Conservation (phyloP, 1,284 basidiomycete species). For the Inonotus hispidus region DNA sequence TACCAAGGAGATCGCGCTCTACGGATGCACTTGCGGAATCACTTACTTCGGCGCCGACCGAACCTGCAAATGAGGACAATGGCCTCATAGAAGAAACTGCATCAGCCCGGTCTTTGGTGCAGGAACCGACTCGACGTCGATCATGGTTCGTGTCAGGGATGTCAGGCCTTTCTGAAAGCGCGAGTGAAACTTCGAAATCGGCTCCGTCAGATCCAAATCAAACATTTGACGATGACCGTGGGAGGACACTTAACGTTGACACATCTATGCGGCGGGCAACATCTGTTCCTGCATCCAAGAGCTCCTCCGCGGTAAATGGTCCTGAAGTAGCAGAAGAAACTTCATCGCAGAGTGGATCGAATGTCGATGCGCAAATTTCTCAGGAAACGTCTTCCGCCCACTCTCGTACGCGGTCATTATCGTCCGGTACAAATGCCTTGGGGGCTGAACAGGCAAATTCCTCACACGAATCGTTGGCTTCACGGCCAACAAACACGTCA, state of each 20-base stretch:
- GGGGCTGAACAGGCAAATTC: not conserved
- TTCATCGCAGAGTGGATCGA: slow-evolving; percentile 1
- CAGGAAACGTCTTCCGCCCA: not conserved
- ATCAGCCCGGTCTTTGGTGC: slow-evolving; percentile 9
- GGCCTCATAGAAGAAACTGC: slow-evolving; percentile 2
- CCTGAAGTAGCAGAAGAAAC: not conserved
- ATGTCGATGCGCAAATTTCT: not conserved
- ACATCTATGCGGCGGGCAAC: slow-evolving; percentile 11
- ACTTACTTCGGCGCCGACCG: not conserved
- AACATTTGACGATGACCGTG: slow-evolving; percentile 9
- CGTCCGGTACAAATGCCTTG: slow-evolving; percentile 12
- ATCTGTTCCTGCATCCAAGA: slow-evolving; percentile 15
- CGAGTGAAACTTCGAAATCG: slow-evolving; percentile 24
- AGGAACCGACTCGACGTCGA: slow-evolving; percentile 27
- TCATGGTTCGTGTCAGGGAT: slow-evolving; percentile 36
- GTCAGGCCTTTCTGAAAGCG: slow-evolving; percentile 27
- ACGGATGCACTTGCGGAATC: slow-evolving; percentile 26
- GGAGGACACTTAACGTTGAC: slow-evolving; percentile 8
- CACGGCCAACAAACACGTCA: slow-evolving; percentile 11
- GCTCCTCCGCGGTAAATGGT: slow-evolving; percentile 1
- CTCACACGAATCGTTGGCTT: slow-evolving; percentile 1
- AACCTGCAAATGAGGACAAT: not conserved
- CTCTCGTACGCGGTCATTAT: slow-evolving; percentile 15
- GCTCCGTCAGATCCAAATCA: slow-evolving; percentile 26
- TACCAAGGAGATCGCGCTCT: slow-evolving; percentile 27